Conservation (phyloP, 345 rosid genomes). For the Bretschneidera sinensis region DNA sequence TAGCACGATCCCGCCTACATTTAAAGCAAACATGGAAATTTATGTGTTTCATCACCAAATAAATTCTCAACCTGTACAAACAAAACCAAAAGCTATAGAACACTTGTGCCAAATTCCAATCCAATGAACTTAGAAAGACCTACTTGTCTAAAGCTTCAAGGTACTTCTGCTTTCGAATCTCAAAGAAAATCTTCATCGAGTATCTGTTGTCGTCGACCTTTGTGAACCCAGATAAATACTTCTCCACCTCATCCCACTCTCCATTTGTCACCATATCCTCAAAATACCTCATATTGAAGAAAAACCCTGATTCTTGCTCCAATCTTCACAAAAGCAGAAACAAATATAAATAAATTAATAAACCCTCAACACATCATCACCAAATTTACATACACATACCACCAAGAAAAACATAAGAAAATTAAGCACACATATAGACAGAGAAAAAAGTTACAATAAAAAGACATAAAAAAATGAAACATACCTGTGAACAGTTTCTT, state of each 20-base stretch:
- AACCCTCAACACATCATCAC: constrained; percentile 5
- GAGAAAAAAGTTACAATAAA: background rate
- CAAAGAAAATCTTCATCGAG: constrained; percentile 92
- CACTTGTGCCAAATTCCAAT: background rate
- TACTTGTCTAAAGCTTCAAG: constrained; percentile 90
- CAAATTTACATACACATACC: background rate
- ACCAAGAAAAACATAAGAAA: background rate
- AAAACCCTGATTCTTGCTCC: constrained; percentile 90
- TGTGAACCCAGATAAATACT: constrained; percentile 76
- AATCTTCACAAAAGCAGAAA: constrained; percentile 29
- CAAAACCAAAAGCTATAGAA: background rate
- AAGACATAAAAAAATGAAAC: constrained; percentile 1
- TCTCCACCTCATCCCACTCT: constrained; percentile 90
- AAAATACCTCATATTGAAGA: constrained; percentile 75
- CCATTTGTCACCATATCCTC: constrained; percentile 89
- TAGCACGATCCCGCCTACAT: constrained; percentile 72
- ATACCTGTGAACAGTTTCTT: constrained; percentile 72
- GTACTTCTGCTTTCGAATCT: constrained; percentile 88
- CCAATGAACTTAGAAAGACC: constrained; percentile 18
- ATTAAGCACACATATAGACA: background rate
- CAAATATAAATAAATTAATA: constrained; percentile 3
- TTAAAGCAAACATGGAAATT: constrained; percentile 6
- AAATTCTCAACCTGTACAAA: no score
- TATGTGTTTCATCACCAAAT: no score
- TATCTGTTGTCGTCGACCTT: constrained; percentile 77